Percentiles rank a stretch among this genome's conserved stretches.
phyloP scores from a whole-genome alignment of 768 basidiomycete species.

The Butyriboletus loyo region DNA sequence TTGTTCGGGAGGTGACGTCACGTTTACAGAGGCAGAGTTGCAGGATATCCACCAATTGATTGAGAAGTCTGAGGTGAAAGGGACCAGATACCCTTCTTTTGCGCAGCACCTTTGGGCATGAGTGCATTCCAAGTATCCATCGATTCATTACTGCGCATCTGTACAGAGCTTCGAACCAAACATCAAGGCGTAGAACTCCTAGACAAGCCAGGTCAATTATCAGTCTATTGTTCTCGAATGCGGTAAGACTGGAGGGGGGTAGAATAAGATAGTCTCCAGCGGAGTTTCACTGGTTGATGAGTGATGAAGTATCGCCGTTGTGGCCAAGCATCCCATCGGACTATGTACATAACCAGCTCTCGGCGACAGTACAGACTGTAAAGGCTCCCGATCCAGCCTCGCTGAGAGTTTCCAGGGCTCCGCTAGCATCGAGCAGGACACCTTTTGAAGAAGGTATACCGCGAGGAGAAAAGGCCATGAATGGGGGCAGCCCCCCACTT shows the following conservation, averaged over 20 bases:
- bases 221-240: neutral
- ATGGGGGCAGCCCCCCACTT: neutral
- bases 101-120: conserved; percentile 33
- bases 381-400: neutral
- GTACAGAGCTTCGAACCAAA: neutral
- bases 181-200: neutral
- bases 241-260: neutral
- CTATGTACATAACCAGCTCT: conserved; percentile 13
- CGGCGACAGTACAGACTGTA: neutral
- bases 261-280: neutral
- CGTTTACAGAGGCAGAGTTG: conserved; percentile 39
- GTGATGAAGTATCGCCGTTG: neutral
- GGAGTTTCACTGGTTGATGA: neutral
- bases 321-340: neutral
- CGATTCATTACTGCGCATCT: neutral
- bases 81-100: conserved; percentile 36
- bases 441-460: neutral
- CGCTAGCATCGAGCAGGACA: neutral
- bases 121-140: neutral
- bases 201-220: neutral
- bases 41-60: conserved; percentile 39
- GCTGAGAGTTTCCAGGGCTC: neutral
- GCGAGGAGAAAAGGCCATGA: neutral
- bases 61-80: conserved; percentile 35
- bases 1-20: conserved; percentile 41